Conservation (phyloP, 2,329 filamentous ascomycete species). For the Aspergillus arachidicola region DNA sequence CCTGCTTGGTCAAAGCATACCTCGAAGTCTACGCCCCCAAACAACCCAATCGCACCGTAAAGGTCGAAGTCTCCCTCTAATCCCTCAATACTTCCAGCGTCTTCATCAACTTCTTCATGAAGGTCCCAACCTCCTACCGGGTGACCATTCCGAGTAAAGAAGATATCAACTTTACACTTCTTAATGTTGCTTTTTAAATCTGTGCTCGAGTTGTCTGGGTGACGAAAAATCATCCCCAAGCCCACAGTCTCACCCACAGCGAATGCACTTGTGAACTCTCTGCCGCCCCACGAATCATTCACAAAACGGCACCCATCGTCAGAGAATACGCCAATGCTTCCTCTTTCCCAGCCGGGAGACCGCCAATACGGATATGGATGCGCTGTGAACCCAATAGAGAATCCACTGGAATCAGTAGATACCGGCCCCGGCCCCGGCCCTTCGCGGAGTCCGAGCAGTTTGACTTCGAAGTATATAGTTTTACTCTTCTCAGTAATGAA, state of each 20-base stretch:
- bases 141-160: slow-evolving; percentile 62
- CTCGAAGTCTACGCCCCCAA: slow-evolving; percentile 65
- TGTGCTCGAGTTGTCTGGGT: slow-evolving; percentile 40
- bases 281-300: slow-evolving; percentile 63
- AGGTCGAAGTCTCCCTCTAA: slow-evolving; percentile 69
- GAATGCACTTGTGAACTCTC: slow-evolving; percentile 59
- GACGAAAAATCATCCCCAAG: slow-evolving; percentile 58
- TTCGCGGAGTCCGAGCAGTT: slow-evolving; percentile 47
- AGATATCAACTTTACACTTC: slow-evolving; percentile 53
- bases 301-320: slow-evolving; percentile 66
- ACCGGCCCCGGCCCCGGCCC: slow-evolving; percentile 36
- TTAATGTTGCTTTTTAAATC: slow-evolving; percentile 28
- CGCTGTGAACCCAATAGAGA: slow-evolving; percentile 62
- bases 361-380: slow-evolving; percentile 65
- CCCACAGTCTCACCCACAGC: slow-evolving; percentile 59
- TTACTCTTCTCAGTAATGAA: slow-evolving; percentile 48
- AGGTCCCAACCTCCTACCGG: slow-evolving; percentile 59
- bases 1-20: slow-evolving; percentile 52
- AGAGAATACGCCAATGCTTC: slow-evolving; percentile 62
- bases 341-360: slow-evolving; percentile 66
- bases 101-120: slow-evolving; percentile 60
- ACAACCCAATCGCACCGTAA: slow-evolving; percentile 62
- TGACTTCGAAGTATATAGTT: slow-evolving; percentile 64
- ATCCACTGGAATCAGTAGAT: slow-evolving; percentile 49
- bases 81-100: slow-evolving; percentile 63